These are phyloP conservation scores for Ceratobasidium sp. DNA, from an alignment of 1,284 basidiomycete species.

Conservation along the genomic window DNA sequence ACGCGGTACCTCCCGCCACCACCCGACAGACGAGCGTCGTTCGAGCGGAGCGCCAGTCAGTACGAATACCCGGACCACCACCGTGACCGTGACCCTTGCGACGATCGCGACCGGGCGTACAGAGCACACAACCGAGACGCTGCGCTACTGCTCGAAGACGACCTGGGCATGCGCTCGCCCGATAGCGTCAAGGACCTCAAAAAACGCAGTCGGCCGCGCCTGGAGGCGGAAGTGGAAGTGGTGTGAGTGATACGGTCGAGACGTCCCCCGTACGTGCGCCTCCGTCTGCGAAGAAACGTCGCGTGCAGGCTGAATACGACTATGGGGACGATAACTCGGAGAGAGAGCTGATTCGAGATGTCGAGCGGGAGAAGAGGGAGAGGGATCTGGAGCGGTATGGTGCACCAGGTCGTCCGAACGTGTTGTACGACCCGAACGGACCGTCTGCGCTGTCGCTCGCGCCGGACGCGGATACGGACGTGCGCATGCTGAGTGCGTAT, in stretches of 20 bases:
- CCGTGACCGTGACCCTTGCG: not conserved
- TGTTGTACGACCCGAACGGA: slow-evolving; percentile 35
- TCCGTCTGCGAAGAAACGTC: slow-evolving; percentile 28
- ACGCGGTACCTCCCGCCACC: slow-evolving; percentile 22
- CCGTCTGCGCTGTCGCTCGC: slow-evolving; percentile 20
- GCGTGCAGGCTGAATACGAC: slow-evolving; percentile 22
- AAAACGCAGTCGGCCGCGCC: slow-evolving; percentile 29
- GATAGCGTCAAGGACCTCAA: slow-evolving; percentile 40
- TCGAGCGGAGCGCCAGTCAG: not conserved
- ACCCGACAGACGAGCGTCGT: slow-evolving; percentile 23
- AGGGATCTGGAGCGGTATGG: not conserved
- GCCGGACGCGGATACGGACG: slow-evolving; percentile 26
- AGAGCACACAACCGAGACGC: slow-evolving; percentile 43
- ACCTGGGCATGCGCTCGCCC: slow-evolving; percentile 41
- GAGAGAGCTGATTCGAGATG: not conserved
- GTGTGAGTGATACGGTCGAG: not conserved
- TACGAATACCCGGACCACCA: not conserved
- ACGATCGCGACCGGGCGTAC: slow-evolving; percentile 22
- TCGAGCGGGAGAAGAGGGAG: no score
- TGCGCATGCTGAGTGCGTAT: slow-evolving; percentile 29
- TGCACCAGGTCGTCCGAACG: not conserved
- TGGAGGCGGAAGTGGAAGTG: no score
- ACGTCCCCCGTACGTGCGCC: slow-evolving; percentile 24
- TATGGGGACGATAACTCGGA: not conserved
- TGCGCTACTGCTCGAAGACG: slow-evolving; percentile 42